Evolutionary conservation across 257 asterid genomes (phyloP).

Genomic region (Solanum medicagineum): DNA sequence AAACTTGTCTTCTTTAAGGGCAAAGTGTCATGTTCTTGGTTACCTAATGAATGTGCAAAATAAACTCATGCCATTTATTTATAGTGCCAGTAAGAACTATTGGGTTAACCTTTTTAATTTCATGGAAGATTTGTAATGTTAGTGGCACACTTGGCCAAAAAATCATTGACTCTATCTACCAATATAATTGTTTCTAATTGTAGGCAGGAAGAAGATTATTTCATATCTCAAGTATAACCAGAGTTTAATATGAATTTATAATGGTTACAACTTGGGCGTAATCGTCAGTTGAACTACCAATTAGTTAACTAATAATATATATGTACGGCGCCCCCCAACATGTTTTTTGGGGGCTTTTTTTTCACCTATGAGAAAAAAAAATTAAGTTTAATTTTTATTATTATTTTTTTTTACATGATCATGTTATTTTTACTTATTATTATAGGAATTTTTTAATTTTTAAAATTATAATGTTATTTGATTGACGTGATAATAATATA

Average conservation of each 20-base stretch:
- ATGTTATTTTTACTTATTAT: no score
- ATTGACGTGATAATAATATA: no score
- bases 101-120: neutral
- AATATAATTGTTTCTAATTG: neutral
- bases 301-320: neutral
- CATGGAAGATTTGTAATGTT: neutral
- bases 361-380: no score
- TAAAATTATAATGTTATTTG: no score
- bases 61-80: neutral
- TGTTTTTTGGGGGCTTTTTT: no score
- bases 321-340: neutral
- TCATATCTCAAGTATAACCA: neutral
- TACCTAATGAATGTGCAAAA: conserved; percentile 35
- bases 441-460: no score
- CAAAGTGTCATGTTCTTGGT: conserved; percentile 37
- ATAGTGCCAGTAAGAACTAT: neutral
- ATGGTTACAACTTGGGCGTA: neutral
- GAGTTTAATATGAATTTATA: neutral
- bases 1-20: conserved; percentile 13
- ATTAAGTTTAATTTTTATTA: no score
- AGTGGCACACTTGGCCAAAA: neutral
- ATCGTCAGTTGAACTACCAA: conserved; percentile 14
- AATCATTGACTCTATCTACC: neutral
- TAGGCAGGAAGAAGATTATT: neutral
- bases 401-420: no score